Evolutionary conservation across 805 yeast genomes (phyloP).

Genomic region (Sugiyamaella valdiviana): DNA sequence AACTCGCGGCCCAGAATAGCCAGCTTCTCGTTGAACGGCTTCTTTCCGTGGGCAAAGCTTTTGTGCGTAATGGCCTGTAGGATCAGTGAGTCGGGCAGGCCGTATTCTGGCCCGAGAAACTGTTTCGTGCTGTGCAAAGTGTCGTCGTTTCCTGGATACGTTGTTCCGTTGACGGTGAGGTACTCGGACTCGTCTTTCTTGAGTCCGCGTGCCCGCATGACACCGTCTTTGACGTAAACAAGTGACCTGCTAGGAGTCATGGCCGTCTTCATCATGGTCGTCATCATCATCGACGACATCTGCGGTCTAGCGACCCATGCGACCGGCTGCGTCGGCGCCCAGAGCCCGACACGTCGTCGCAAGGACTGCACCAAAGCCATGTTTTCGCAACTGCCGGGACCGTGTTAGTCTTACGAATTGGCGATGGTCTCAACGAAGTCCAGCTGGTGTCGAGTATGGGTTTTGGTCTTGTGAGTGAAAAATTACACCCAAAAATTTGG

Average conservation of each 20-base stretch:
- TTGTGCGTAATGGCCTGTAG: conserved; percentile 88
- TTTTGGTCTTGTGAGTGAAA: background rate
- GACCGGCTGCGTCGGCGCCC: background rate
- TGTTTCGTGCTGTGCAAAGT: conserved; percentile 45
- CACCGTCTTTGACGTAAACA: conserved; percentile 37
- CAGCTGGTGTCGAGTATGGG: background rate
- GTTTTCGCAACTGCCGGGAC: background rate
- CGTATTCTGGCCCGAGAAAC: conserved; percentile 45
- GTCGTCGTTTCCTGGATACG: conserved; percentile 47
- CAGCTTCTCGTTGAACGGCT: conserved; percentile 85
- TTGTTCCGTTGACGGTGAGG: conserved; percentile 43
- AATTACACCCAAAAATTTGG: background rate
- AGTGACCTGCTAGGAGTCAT: conserved; percentile 22
- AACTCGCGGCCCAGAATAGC: conserved; percentile 50
- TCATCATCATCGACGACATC: too few relatives aligned
- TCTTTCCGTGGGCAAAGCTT: conserved; percentile 85
- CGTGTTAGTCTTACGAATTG: background rate
- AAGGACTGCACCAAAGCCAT: background rate
- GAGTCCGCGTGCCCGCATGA: conserved; percentile 60
- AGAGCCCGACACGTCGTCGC: background rate
- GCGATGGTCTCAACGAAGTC: background rate
- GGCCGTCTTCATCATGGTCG: background rate
- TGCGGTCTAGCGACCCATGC: background rate
- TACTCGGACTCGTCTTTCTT: conserved; percentile 63
- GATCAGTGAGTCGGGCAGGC: conserved; percentile 53